phyloP scores from a whole-genome alignment of 768 basidiomycete species.

The Chalciporus piperatus region DNA sequence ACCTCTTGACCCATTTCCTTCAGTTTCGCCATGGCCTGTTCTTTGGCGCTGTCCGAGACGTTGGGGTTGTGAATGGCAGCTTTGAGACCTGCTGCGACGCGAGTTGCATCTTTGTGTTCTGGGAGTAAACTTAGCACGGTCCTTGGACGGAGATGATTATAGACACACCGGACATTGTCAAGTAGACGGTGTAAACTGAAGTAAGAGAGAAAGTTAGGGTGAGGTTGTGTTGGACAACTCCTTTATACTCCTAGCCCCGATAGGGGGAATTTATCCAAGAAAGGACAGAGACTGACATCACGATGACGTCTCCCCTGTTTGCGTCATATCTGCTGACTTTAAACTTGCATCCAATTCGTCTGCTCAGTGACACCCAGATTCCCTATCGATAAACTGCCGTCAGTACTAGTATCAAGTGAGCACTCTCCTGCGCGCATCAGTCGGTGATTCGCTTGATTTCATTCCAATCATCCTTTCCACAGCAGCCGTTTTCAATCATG shows the following conservation, averaged over 20 bases:
- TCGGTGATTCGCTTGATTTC: constrained; percentile 28
- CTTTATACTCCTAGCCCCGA: background rate
- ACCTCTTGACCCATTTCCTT: constrained; percentile 34
- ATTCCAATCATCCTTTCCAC: constrained; percentile 62
- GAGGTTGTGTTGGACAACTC: background rate
- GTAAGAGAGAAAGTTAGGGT: background rate
- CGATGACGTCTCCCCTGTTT: background rate
- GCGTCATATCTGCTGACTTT: too few relatives aligned
- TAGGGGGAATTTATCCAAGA: background rate
- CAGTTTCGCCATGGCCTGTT: constrained; percentile 45
- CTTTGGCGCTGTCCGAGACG: constrained; percentile 54
- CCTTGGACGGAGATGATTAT: too few relatives aligned
- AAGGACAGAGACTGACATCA: background rate
- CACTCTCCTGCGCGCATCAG: constrained; percentile 27
- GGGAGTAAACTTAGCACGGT: background rate
- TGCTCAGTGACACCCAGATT: background rate
- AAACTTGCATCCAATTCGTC: too few relatives aligned
- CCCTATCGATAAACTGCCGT: background rate
- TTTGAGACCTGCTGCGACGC: constrained; percentile 56
- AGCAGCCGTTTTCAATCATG: constrained; percentile 33
- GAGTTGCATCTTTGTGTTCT: constrained; percentile 41
- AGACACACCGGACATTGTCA: background rate
- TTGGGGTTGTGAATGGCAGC: constrained; percentile 58
- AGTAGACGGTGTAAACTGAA: too few relatives aligned
- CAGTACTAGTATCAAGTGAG: background rate